Evolutionary conservation across 805 yeast genomes (phyloP), one percentile per base, ranked within the genome.

Genomic region (Ogataea dorogensis): DNA sequence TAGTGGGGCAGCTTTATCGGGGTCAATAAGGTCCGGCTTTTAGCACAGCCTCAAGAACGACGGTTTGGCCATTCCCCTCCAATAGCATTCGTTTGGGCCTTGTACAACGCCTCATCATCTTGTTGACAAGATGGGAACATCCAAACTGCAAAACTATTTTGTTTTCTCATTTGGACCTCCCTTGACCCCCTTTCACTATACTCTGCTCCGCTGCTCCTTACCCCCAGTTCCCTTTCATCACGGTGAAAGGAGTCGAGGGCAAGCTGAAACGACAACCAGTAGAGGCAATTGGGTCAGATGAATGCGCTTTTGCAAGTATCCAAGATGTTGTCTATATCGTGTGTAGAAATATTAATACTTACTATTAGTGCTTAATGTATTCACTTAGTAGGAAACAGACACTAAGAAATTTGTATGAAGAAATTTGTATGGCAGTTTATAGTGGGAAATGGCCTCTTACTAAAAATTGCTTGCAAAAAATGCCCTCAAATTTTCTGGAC

Each of bases 321-420:
- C 16, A 23, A 9, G 26, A n/a, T 12, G 24, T 24, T 32, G 15
- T 17, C 12, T 11, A 16, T 7, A 21, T 29, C 30, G 24, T 15
- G 26, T 14, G 33, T 21, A 29, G 28, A 29, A 29, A 28, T 28
- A 28, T 18, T 35, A 28, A 22, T 35, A 35, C 39, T 35, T 24
- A 35, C 39, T 15, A 19, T n/a, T 24, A 17, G 26, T 35, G 24
- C 24, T 13, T 18, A 14, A 13, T 18, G 25, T 19, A 35, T 18
- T 35, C 39, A 14, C 25, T 35, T 19, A 29, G 30, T 24, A 29
- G 31, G 28, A 29, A 20, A 25, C n/a, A 15, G 17, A 30, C 39
- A 28, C 35, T 36, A 36, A 36, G 14, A 36, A 36, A 30, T 36
- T 36, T 36, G 40, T 36, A 21, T 30, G 40, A 31, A 22, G 29